A percentile compares a stretch with the other conserved stretches of the same genome.
phyloP scores from a whole-genome alignment of 805 yeast species.

The Yueomyces sp. region DNA sequence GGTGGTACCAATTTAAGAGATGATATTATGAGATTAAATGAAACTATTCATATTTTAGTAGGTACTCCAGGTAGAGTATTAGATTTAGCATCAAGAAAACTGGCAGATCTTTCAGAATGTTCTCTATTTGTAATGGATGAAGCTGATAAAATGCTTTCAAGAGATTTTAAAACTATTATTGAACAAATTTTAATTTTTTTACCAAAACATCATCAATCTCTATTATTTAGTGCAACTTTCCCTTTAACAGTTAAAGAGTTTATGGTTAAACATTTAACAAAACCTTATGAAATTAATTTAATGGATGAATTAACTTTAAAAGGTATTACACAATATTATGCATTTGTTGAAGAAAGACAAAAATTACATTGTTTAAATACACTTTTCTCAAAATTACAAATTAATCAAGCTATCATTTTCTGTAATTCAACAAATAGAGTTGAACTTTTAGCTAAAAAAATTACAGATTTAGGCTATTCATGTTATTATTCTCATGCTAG shows the following conservation, averaged over 20 bases:
- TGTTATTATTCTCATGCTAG: slow-evolving; percentile 95
- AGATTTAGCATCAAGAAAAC: slow-evolving; percentile 77
- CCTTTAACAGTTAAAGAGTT: slow-evolving; percentile 87
- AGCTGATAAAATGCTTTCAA: slow-evolving; percentile 91
- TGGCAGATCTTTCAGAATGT: slow-evolving; percentile 81
- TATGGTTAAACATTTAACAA: slow-evolving; percentile 78
- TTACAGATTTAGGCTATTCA: slow-evolving; percentile 91
- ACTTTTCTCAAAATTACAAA: slow-evolving; percentile 81
- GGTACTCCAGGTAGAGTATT: slow-evolving; percentile 98
- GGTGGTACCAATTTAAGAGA: slow-evolving; percentile 94
- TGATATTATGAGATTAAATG: slow-evolving; percentile 85
- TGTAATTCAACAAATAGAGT: slow-evolving; percentile 96
- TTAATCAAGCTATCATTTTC: slow-evolving; percentile 92
- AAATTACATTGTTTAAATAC: slow-evolving; percentile 94
- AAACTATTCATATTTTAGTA: slow-evolving; percentile 85
- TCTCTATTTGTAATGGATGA: slow-evolving; percentile 93
- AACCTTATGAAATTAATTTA: slow-evolving; percentile 89
- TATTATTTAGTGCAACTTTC: slow-evolving; percentile 90
- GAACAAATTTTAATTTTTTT: slow-evolving; percentile 75
- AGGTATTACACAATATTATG: slow-evolving; percentile 95
- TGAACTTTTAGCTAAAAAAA: slow-evolving; percentile 87
- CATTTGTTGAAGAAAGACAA: slow-evolving; percentile 95
- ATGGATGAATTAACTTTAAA: slow-evolving; percentile 95
- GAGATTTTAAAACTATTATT: slow-evolving; percentile 78
- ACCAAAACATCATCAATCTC: slow-evolving; percentile 70